A percentile compares a stretch with the other conserved stretches of the same genome.
Conservation (phyloP, 257 asterid species). For the Gentiana dahurica region DNA sequence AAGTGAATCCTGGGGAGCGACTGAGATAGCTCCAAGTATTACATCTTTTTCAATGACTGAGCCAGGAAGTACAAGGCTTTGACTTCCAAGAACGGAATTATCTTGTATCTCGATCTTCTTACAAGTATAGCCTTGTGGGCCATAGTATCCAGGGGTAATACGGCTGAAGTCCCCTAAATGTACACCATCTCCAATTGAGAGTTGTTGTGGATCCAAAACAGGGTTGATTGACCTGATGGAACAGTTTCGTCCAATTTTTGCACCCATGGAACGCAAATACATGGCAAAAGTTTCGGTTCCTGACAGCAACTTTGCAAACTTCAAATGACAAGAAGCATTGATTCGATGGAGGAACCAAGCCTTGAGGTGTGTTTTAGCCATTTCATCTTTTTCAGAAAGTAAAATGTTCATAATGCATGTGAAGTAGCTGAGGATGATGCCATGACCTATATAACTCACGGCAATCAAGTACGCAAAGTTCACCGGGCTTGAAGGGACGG, state of each 20-base stretch:
- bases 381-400: conserved; percentile 12
- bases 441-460: conserved; percentile 33
- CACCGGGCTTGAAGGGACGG: conserved; percentile 23
- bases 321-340: conserved; percentile 28
- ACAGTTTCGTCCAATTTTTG: conserved; percentile 49
- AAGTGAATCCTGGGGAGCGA: conserved; percentile 32
- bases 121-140: conserved; percentile 25
- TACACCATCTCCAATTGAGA: conserved; percentile 48
- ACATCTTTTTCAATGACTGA: conserved; percentile 50
- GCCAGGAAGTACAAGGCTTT: conserved; percentile 52
- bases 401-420: conserved; percentile 24
- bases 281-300: conserved; percentile 56
- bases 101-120: conserved; percentile 30
- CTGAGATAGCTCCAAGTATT: conserved; percentile 66
- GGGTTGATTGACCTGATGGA: conserved; percentile 64
- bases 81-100: conserved; percentile 52
- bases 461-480: conserved; percentile 37
- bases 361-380: conserved; percentile 9
- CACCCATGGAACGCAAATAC: conserved; percentile 42
- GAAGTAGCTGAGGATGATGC: conserved; percentile 33
- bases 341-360: conserved; percentile 39
- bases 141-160: conserved; percentile 33
- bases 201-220: conserved; percentile 30
- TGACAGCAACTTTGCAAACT: conserved; percentile 47
- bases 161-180: conserved; percentile 63